Base-by-base conservation (phyloP, 495 filamentous ascomycete species). In the Aspergillus indologenus region DNA sequence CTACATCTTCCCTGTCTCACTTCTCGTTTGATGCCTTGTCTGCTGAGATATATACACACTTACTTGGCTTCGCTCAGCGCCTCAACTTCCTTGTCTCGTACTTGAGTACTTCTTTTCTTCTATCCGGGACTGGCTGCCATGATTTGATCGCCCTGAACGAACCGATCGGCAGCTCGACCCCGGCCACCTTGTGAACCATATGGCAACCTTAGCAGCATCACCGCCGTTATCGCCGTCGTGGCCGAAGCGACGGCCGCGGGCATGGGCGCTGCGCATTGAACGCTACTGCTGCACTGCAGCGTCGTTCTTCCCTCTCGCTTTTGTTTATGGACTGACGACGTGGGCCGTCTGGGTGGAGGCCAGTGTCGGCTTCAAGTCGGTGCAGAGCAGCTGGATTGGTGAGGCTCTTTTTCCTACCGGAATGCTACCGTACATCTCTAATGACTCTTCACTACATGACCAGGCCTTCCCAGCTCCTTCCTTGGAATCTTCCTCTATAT, bases 281-380 rank as follows among this genome's bases (percentile, higher is more conserved):
- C 89, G 92, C 31, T 85, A 83, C 71, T 96, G 90, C 75, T 97
- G 94, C 70, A 76, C 79, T 14, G 81, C 83, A 17, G 79, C 87
- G 34, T 87, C 85, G n/a, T 96, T 92, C 70, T 92, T 97, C 62
- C 94, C 94, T 11, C 80, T 98, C 1, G 75, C 75, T 43, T 96
- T 98, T 71, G 89, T 98, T 57, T 97, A 96, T 66, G 83, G 89
- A 42, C 65, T 96, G 54, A 95, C 89, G 6, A 88, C 85, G 5
- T 98, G 94, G 94, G 91, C 92, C 1, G 84, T 88, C 34, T 98
- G 88, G 78, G 92, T 96, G 19, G 85, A 93, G 65, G 82, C 88
- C 40, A 87, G 80, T 59, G 88, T 96, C 43, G 88, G 91, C 31
- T 77, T 88, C 26, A 75, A 73, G 50, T 73, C 77, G 9, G 70